Conservation (phyloP, 73 alveolate genomes). For the Loxodes magnus region DNA sequence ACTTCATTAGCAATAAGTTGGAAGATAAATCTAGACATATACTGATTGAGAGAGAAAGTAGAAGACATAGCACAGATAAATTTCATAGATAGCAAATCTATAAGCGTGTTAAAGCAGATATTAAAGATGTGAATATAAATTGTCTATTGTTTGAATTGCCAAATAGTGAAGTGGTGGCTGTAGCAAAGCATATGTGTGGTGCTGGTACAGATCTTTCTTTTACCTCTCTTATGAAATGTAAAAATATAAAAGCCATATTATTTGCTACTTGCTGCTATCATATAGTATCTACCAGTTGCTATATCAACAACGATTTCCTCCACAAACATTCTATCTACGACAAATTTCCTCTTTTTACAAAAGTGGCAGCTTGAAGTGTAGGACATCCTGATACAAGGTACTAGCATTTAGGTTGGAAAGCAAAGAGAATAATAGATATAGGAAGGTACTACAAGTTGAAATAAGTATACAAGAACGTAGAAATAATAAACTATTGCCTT, state of each 20-base stretch:
- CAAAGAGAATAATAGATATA: conserved; percentile 24
- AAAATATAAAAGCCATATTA: conserved; percentile 51
- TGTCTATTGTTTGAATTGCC: conserved; percentile 3
- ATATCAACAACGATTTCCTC: conserved; percentile 29
- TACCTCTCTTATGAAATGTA: conserved; percentile 39
- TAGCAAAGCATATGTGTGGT: conserved; percentile 95
- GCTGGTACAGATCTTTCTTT: conserved; percentile 91
- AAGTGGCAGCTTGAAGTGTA: conserved; percentile 3
- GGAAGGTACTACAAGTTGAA: conserved; percentile 15
- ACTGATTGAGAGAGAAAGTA: conserved; percentile 51
- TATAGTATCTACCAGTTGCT: conserved; percentile 54
- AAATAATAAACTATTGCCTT: conserved; percentile 17
- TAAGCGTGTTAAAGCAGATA: conserved; percentile 49
- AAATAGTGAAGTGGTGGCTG: conserved; percentile 18
- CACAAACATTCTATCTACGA: too few species aligned
- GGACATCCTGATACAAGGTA: conserved; percentile 6
- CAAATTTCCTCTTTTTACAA: conserved; percentile 3
- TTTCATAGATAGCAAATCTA: conserved; percentile 20
- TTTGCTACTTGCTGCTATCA: conserved; percentile 98
- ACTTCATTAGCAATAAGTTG: too few species aligned
- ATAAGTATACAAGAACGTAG: conserved; percentile 1
- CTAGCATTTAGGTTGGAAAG: conserved; percentile 18
- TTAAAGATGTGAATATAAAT: conserved; percentile 52
- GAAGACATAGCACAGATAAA: conserved; percentile 54
- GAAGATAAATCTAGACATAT: conserved; percentile 16